These are phyloP conservation scores for Petasospora fabianii DNA, from an alignment of 1,139 yeast species.

Conservation along the genomic window DNA sequence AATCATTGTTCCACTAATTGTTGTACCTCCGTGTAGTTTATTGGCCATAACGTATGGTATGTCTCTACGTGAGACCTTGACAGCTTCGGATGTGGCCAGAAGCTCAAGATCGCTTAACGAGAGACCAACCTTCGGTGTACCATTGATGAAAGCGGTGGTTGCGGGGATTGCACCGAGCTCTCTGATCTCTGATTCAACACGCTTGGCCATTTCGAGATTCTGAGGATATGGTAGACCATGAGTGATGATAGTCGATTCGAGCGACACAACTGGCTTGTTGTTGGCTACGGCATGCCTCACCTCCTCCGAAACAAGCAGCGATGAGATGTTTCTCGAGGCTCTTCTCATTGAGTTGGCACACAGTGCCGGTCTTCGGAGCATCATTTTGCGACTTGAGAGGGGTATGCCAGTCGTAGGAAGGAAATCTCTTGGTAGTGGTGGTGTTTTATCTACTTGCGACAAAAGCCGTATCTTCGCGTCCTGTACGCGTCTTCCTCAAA, in stretches of 20 bases:
- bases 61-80: slow-evolving; percentile 77
- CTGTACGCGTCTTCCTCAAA: too few species aligned
- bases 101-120: slow-evolving; percentile 41
- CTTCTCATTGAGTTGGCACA: too few species aligned
- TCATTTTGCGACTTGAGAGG: too few species aligned
- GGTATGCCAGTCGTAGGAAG: too few species aligned
- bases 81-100: slow-evolving; percentile 40
- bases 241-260: slow-evolving; percentile 84
- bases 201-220: slow-evolving; percentile 66
- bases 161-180: slow-evolving; percentile 76
- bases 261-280: slow-evolving; percentile 64
- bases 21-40: slow-evolving; percentile 74
- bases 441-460: too few species aligned
- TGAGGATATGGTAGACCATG: slow-evolving; percentile 87
- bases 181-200: slow-evolving; percentile 62
- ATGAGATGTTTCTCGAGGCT: slow-evolving; percentile 9
- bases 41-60: slow-evolving; percentile 69
- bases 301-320: slow-evolving; percentile 48
- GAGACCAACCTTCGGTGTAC: slow-evolving; percentile 70
- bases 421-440: too few species aligned
- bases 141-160: slow-evolving; percentile 74
- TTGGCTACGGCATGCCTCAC: slow-evolving; percentile 55
- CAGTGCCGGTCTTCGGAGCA: neutral
- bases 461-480: too few species aligned
- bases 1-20: slow-evolving; percentile 88